Conservation (phyloP, 2,329 filamentous ascomycete species). For the Rasamsonia emersonii region DNA sequence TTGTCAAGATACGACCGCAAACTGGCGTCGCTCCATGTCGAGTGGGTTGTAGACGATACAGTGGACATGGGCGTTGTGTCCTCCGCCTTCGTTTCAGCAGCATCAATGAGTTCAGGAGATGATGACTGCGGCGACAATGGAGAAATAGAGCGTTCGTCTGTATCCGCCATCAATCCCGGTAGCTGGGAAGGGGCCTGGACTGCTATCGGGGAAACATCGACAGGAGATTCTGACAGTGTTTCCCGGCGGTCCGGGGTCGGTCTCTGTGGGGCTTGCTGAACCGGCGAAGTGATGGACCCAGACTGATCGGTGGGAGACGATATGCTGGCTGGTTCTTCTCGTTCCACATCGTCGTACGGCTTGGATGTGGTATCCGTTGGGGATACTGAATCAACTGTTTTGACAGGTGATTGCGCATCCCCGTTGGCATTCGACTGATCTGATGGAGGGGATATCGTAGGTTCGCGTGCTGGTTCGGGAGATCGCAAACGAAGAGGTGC, state of each 20-base stretch:
- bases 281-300: neutral
- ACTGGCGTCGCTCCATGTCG: slow-evolving; percentile 73
- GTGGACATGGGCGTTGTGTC: slow-evolving; percentile 44
- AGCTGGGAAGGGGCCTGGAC: slow-evolving; percentile 35
- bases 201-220: slow-evolving; percentile 54
- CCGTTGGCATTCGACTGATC: slow-evolving; percentile 3
- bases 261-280: slow-evolving; percentile 18
- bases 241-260: slow-evolving; percentile 25
- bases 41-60: slow-evolving; percentile 48
- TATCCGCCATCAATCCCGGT: slow-evolving; percentile 61
- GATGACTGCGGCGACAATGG: slow-evolving; percentile 53
- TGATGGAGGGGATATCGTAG: slow-evolving; percentile 9
- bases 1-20: slow-evolving; percentile 88
- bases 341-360: neutral
- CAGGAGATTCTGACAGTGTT: slow-evolving; percentile 59
- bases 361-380: too few species aligned
- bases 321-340: neutral
- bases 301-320: slow-evolving; percentile 17
- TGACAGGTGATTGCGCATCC: slow-evolving; percentile 7
- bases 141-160: slow-evolving; percentile 52
- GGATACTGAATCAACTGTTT: too few species aligned
- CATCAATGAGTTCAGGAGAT: slow-evolving; percentile 23
- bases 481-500: slow-evolving; percentile 13
- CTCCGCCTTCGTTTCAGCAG: slow-evolving; percentile 19
- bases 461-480: slow-evolving; percentile 15